Percentiles rank a stretch among this genome's conserved stretches.
These are phyloP conservation scores for Quercus lobata DNA, from an alignment of 331 rosid species.

Conservation along the genomic window DNA sequence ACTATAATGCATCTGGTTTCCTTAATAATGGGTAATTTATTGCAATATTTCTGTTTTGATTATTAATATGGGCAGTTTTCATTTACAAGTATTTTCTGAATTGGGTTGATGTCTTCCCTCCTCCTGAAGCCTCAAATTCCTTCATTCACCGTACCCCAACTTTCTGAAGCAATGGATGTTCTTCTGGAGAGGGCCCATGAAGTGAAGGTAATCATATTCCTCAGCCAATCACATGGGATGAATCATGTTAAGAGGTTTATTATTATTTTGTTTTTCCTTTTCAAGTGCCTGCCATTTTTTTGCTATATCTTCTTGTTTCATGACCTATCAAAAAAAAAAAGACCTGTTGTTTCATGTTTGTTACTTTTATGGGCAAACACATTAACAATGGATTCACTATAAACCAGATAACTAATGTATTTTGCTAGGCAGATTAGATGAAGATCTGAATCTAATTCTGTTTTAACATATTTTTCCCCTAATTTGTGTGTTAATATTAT, in stretches of 20 bases:
- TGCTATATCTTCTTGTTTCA: neutral
- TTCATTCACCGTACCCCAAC: slow-evolving; percentile 76
- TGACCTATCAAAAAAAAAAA: neutral
- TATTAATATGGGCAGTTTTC: slow-evolving; percentile 26
- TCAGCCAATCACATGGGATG: neutral
- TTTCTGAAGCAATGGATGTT: slow-evolving; percentile 75
- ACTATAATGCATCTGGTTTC: slow-evolving; percentile 17
- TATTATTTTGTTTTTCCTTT: neutral
- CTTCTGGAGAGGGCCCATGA: slow-evolving; percentile 55
- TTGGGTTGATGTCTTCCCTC: slow-evolving; percentile 46
- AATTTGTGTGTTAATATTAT: neutral
- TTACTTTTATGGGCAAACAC: neutral
- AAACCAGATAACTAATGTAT: neutral
- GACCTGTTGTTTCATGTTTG: neutral
- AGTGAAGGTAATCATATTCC: slow-evolving; percentile 47
- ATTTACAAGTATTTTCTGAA: slow-evolving; percentile 40
- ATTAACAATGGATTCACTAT: neutral
- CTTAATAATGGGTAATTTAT: slow-evolving; percentile 17
- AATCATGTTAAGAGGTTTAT: neutral
- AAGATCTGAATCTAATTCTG: slow-evolving; percentile 11
- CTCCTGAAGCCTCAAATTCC: slow-evolving; percentile 74
- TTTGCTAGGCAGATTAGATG: neutral
- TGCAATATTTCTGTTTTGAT: slow-evolving; percentile 23
- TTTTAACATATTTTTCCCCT: neutral
- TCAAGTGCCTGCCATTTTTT: neutral